phyloP scores from a whole-genome alignment of 2,329 filamentous ascomycete species.

The Furcasterigmium sp. region DNA sequence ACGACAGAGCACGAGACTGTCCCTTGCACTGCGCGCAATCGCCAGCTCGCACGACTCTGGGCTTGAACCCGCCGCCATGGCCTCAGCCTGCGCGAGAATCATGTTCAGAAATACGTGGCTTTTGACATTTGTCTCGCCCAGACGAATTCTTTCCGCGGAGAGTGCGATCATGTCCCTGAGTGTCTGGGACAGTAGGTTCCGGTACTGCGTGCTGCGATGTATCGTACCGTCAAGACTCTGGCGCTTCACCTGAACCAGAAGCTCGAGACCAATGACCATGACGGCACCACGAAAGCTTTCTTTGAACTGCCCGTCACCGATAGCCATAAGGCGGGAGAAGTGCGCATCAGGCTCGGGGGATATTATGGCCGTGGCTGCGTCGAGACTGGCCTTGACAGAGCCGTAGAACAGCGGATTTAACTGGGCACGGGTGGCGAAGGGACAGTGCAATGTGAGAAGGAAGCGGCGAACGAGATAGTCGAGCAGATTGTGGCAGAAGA shows the following conservation, averaged over 20 bases:
- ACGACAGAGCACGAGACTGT: conserved; percentile 25
- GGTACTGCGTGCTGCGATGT: conserved; percentile 16
- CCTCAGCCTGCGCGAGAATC: conserved; percentile 32
- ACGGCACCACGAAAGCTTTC: conserved; percentile 29
- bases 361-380: conserved; percentile 31
- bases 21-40: conserved; percentile 24
- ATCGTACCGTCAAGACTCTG: conserved; percentile 23
- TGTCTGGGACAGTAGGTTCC: conserved; percentile 24
- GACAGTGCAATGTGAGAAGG: conserved; percentile 47
- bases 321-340: conserved; percentile 29
- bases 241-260: conserved; percentile 24
- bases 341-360: conserved; percentile 26
- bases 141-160: conserved; percentile 23
- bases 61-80: conserved; percentile 19
- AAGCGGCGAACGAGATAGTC: conserved; percentile 49
- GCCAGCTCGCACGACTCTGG: conserved; percentile 14
- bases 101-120: conserved; percentile 32
- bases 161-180: conserved; percentile 21
- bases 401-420: conserved; percentile 41
- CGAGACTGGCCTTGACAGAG: conserved; percentile 41
- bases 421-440: conserved; percentile 36
- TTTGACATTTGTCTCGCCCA: conserved; percentile 40
- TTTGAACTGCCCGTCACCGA: conserved; percentile 34
- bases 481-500: conserved; percentile 42
- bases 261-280: conserved; percentile 26